Base-by-base conservation (phyloP, 495 filamentous ascomycete species). In the Aspergillus sparsus region DNA sequence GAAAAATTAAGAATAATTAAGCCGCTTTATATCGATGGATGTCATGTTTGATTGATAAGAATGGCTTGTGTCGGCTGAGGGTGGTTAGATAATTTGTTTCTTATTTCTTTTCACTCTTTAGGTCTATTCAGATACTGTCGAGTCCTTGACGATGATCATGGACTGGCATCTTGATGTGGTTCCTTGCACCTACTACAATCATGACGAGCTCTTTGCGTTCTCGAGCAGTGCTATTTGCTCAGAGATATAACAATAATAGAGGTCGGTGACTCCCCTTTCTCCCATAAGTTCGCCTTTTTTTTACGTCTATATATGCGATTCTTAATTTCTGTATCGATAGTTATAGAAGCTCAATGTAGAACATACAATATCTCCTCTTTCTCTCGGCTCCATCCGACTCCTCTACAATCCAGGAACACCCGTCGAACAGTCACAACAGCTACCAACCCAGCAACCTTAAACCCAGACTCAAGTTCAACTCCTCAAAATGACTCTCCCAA, bases 111-210 rank as follows among this genome's bases (percentile, higher is more conserved):
- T 27, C 21, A 27, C 3, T 27, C 21, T 27, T 27, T 27, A 1
- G 3, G 21, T 27, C 21, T 27, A 27, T 27, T 27, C 21, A 5
- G 18, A n/a, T 9, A n/a, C 31, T 12, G n/a, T 33, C 41, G 5
- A 41, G 53, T 55, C 18, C 36, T 66, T 63, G 55, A 65, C 58
- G 36, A 59, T 66, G 55, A 58, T 13, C 53, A 52, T 58, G 50
- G 50, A 50, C 32, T n/a, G 50, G 27, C 21, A 27, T 27, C 39
- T 55, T 27, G 18, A 42, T 45, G 45, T 51, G 54, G 12, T 60
- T 45, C 12, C 60, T 12, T 11, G n/a, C 45, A 7, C 16, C 8
- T 5, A 18, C 18, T 13, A 16, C 5, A 31, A 27, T 27, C 21
- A 27, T 27, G 21, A 27, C 21, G 21, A 27, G 21, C 21, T 27